Evolutionary conservation across 139 green algal species (phyloP).

Genomic region (Volvox reticuliferus): DNA sequence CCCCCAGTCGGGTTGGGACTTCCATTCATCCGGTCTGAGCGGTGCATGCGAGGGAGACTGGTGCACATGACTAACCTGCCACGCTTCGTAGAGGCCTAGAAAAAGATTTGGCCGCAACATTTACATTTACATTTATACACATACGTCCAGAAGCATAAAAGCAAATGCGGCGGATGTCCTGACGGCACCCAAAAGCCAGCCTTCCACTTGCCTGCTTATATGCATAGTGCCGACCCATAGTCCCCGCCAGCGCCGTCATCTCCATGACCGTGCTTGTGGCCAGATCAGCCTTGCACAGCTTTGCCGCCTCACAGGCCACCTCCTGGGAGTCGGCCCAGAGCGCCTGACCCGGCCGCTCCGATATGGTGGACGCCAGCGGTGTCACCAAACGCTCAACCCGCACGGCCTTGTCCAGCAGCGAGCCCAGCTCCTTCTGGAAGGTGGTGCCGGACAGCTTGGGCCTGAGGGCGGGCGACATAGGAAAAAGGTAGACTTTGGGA

Average conservation of each 20-base stretch:
- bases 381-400: constrained; percentile 81
- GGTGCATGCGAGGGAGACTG: too few species aligned
- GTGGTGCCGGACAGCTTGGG: constrained; percentile 82
- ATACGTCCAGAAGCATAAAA: too few species aligned
- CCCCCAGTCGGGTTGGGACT: too few species aligned
- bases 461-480: constrained; percentile 16
- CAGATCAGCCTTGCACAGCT: constrained; percentile 91
- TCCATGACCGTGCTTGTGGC: constrained; percentile 94
- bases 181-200: too few species aligned
- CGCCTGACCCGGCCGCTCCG: not conserved
- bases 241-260: constrained; percentile 96
- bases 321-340: constrained; percentile 11
- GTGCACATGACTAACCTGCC: too few species aligned
- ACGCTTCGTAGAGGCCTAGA: too few species aligned
- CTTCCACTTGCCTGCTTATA: constrained; percentile 56
- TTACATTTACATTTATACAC: too few species aligned
- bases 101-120: too few species aligned
- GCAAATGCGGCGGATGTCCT: too few species aligned
- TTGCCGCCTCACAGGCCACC: constrained; percentile 68
- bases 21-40: too few species aligned
- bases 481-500: not conserved
- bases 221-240: constrained; percentile 86
- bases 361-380: constrained; percentile 70
- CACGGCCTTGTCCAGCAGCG: constrained; percentile 91
- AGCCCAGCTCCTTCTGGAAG: constrained; percentile 97